Evolutionary conservation across 2,329 filamentous ascomycete genomes (phyloP).

Genomic region (Cladosporium oxysporum): DNA sequence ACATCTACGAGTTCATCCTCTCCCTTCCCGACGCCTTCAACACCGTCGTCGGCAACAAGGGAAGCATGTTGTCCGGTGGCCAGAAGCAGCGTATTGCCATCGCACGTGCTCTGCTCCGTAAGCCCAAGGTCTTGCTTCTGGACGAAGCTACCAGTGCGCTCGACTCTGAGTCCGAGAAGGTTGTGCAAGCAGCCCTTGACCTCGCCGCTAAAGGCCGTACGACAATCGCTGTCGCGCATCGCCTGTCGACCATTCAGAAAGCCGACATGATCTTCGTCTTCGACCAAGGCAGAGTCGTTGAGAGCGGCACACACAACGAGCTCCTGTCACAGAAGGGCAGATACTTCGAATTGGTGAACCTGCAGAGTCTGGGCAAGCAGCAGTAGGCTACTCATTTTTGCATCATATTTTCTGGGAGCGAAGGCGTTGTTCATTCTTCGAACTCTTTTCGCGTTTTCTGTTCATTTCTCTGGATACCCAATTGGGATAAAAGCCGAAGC

Average conservation of each 20-base stretch:
- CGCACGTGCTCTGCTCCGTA: constrained; percentile 83
- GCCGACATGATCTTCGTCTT: constrained; percentile 97
- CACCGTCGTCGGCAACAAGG: constrained; percentile 74
- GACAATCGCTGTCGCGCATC: constrained; percentile 91
- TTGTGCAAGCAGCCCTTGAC: constrained; percentile 79
- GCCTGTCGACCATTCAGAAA: constrained; percentile 89
- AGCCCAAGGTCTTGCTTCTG: constrained; percentile 82
- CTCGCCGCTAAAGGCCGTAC: constrained; percentile 70
- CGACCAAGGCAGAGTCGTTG: constrained; percentile 82
- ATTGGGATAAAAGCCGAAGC: neutral
- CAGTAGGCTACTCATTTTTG: neutral
- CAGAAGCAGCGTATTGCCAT: constrained; percentile 96
- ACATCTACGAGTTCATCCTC: constrained; percentile 89
- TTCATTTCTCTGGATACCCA: neutral
- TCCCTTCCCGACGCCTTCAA: constrained; percentile 65
- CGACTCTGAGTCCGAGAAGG: constrained; percentile 74
- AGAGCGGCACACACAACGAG: constrained; percentile 76
- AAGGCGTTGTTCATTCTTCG: neutral
- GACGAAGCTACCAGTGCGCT: constrained; percentile 72
- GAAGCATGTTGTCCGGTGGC: constrained; percentile 79
- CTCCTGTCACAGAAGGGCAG: constrained; percentile 43
- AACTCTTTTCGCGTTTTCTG: neutral
- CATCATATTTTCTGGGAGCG: neutral
- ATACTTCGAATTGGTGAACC: constrained; percentile 43
- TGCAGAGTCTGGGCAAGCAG: constrained; percentile 38